phyloP scores from a whole-genome alignment of 768 basidiomycete species.

The Harrya chromipes region DNA sequence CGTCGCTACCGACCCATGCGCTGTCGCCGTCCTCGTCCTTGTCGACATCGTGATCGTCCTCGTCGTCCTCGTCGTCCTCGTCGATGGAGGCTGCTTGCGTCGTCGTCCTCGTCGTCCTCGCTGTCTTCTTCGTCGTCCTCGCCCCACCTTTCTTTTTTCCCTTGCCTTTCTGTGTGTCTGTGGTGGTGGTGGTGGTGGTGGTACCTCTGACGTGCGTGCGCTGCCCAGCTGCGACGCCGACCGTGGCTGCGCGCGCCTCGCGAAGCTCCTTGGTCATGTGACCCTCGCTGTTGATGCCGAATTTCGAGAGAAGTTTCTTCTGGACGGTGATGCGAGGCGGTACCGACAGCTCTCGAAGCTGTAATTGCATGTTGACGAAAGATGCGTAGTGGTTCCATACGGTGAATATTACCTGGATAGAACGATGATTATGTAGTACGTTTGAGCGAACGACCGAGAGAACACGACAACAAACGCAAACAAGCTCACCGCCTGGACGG shows the following conservation, averaged over 20 bases:
- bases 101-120: no score
- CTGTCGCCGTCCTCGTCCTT: no score
- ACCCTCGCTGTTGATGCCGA: background rate
- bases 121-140: no score
- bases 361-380: background rate
- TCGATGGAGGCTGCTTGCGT: no score
- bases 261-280: background rate
- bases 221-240: background rate
- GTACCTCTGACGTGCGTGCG: background rate
- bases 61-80: no score
- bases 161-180: background rate
- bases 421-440: no score
- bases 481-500: no score
- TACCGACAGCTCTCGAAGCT: background rate
- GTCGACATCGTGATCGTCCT: no score
- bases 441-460: no score
- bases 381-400: background rate
- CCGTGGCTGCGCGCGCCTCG: background rate
- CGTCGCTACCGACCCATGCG: no score
- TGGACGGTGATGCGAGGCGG: background rate
- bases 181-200: no score
- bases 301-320: background rate
- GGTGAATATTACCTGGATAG: background rate
- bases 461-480: no score
- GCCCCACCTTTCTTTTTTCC: background rate